These are phyloP conservation scores for Tilletia caries DNA, from an alignment of 1,284 basidiomycete genomes.

Conservation along the genomic window DNA sequence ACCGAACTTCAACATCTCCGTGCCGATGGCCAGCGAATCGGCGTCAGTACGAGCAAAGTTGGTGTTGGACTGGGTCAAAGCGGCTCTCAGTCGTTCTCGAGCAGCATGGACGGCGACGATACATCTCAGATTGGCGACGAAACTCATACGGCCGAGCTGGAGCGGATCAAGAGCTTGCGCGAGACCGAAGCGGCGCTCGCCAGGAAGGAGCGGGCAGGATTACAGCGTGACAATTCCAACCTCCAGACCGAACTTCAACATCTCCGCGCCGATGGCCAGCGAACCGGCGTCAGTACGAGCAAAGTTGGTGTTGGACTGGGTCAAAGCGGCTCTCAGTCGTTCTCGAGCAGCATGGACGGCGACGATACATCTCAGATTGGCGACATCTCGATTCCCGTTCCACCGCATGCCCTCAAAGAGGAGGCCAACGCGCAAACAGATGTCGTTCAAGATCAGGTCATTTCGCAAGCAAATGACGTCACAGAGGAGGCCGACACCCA, in stretches of 20 bases:
- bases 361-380: conserved; percentile 6
- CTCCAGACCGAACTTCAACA: conserved; percentile 73
- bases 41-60: conserved; percentile 13
- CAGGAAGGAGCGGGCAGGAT: conserved; percentile 77
- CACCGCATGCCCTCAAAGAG: too few relatives aligned
- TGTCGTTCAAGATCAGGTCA: too few relatives aligned
- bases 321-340: background rate
- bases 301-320: background rate
- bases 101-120: conserved; percentile 1
- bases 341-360: background rate
- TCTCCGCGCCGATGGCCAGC: conserved; percentile 63
- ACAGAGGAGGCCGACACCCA: background rate
- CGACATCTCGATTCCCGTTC: background rate
- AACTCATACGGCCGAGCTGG: conserved; percentile 64
- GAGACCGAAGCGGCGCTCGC: conserved; percentile 86
- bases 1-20: conserved; percentile 68
- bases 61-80: background rate
- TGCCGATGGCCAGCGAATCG: conserved; percentile 59
- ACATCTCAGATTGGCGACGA: conserved; percentile 56
- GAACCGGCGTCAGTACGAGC: conserved; percentile 16
- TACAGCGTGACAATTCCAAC: conserved; percentile 87
- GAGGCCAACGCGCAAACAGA: too few relatives aligned
- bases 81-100: background rate
- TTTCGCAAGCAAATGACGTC: too few relatives aligned
- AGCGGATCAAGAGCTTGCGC: conserved; percentile 81